Conservation (phyloP, 208 protist genomes). For the Crithidia acanthocephali region DNA sequence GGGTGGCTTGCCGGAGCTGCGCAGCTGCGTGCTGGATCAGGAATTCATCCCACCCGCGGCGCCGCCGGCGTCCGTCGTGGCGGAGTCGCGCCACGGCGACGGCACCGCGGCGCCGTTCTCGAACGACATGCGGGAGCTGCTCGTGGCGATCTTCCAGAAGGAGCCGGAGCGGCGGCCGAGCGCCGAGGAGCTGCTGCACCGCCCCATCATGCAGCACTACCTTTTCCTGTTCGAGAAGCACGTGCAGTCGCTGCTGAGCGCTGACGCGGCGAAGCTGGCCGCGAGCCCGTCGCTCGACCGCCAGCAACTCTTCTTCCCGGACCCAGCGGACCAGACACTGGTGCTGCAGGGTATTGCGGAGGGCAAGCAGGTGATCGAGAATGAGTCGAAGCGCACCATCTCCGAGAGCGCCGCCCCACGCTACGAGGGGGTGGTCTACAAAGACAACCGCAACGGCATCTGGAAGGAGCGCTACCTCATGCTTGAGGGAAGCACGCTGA, state of each 20-base stretch:
- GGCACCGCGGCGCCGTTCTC: conserved; percentile 39
- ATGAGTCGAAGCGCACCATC: conserved; percentile 49
- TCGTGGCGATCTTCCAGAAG: conserved; percentile 60
- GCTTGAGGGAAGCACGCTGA: conserved; percentile 65
- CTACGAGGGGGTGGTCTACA: conserved; percentile 85
- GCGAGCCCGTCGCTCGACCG: conserved; percentile 39
- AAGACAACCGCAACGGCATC: conserved; percentile 64
- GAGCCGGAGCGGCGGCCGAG: conserved; percentile 73
- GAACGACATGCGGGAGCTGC: conserved; percentile 79
- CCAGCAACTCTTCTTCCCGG: conserved; percentile 47
- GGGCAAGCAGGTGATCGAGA: conserved; percentile 56
- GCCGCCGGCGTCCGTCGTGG: conserved; percentile 30
- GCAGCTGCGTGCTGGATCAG: conserved; percentile 53
- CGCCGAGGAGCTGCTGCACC: conserved; percentile 73
- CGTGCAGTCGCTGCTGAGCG: conserved; percentile 52
- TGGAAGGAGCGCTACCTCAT: conserved; percentile 88
- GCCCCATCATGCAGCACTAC: conserved; percentile 84
- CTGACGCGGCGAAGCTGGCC: conserved; percentile 45
- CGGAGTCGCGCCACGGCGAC: conserved; percentile 8
- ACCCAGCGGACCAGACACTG: conserved; percentile 39
- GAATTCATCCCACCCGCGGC: conserved; percentile 54
- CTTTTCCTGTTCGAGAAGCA: conserved; percentile 75
- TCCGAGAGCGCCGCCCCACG: conserved; percentile 37
- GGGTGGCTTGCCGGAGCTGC: conserved; percentile 58
- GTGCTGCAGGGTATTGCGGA: conserved; percentile 73